Evolutionary conservation across 257 asterid species (phyloP).

Genomic region (Jaltomata sinuosa): DNA sequence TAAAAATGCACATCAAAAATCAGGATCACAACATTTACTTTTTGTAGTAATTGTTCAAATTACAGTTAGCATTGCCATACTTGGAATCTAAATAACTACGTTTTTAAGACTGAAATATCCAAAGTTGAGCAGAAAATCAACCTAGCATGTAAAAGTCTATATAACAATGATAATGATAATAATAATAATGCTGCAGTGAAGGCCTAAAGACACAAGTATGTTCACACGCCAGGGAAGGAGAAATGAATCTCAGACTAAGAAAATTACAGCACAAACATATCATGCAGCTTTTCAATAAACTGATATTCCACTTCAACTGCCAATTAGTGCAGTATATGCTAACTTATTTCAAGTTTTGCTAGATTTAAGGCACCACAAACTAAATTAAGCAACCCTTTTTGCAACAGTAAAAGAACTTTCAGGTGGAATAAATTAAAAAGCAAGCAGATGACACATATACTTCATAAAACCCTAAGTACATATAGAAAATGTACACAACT

Average conservation of each 20-base stretch:
- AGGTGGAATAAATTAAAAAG: background rate
- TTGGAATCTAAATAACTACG: background rate
- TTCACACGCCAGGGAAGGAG: background rate
- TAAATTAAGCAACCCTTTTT: background rate
- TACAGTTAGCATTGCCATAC: background rate
- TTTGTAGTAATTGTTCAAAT: background rate
- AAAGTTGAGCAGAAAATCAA: background rate
- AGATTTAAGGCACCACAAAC: background rate
- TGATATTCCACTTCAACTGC: background rate
- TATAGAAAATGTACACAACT: background rate
- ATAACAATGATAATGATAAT: background rate
- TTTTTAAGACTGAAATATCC: background rate
- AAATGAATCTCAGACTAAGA: background rate
- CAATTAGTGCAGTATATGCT: background rate
- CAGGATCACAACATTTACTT: background rate
- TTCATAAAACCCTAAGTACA: background rate
- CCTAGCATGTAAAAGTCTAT: background rate
- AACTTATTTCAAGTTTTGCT: background rate
- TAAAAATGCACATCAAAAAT: constrained; percentile 5
- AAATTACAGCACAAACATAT: background rate
- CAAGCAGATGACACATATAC: background rate
- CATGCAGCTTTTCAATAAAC: background rate
- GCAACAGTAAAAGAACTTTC: background rate
- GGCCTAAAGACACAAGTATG: background rate
- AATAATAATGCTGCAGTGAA: background rate